Base-by-base conservation (phyloP, 257 asterid species). In the Nicotiana attenuata region DNA sequence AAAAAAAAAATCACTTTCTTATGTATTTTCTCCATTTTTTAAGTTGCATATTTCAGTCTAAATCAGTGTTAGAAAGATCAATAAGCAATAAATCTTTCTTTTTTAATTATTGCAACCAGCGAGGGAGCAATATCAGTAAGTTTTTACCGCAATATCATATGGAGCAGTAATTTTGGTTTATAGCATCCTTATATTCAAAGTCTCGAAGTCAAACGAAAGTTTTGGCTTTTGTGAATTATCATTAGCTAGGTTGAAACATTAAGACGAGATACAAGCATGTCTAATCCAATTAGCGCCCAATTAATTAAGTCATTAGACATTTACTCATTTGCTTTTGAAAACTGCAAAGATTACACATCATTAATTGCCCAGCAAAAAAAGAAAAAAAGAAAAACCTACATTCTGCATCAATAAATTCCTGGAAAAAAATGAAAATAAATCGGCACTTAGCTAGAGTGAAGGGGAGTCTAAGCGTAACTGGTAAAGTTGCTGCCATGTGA, bases 141-240 rank as follows among this genome's bases (percentile, higher is more conserved):
- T n/a, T n/a, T n/a, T n/a, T n/a, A n/a, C n/a, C n/a, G 57, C 57
- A 52, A 52, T 5, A 13, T 52, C 57, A 52, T 52, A 52, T 50
- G 56, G 56, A 50, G 16, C 56, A 50, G 56, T 50, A 50, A 5
- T 52, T 77, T 66, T 31, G 61, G 65, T 80, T 84, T 38, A 65
- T 82, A 73, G 61, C 78, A 53, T 50, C 56, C 69, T 68, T 33
- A 52, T 19, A 52, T 13, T 77, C 57, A 22, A 26, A 52, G 63
- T 68, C 63, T 47, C 15, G 13, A 76, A 78, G 56, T 31, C 57
- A 69, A 86, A 11, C 67, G 31, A 65, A 60, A 15, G 7, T 19
- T 76, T 41, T 59, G 83, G 86, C 53, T 17, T 31, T 80, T n/a
- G 41, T 73, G 82, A 75, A 26, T 83, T 71, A 66, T 9, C 67